Evolutionary conservation across 306 rosid species (phyloP).

Genomic region (Prunus fruticosa): DNA sequence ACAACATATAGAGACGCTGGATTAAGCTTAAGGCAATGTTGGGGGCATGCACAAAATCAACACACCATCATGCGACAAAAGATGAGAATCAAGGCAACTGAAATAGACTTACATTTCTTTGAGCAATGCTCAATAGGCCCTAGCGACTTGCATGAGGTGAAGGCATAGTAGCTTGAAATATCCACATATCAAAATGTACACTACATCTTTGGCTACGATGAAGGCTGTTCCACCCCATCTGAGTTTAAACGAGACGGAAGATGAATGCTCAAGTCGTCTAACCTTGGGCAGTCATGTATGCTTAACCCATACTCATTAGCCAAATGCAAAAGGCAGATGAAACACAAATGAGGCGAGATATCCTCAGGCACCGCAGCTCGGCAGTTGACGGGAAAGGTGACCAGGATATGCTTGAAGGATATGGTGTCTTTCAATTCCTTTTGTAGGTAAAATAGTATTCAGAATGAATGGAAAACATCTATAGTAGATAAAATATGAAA

Average conservation of each 20-base stretch:
- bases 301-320: conserved; percentile 25
- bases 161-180: neutral
- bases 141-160: neutral
- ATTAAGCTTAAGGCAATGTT: conserved; percentile 11
- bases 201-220: conserved; percentile 4
- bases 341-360: conserved; percentile 34
- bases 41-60: neutral
- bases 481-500: neutral
- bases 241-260: conserved; percentile 12
- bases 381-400: conserved; percentile 22
- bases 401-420: conserved; percentile 20
- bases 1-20: neutral
- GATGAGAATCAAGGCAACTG: neutral
- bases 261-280: conserved; percentile 28
- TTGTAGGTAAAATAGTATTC: neutral
- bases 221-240: conserved; percentile 3
- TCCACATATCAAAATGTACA: conserved; percentile 1
- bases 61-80: neutral
- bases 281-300: conserved; percentile 18
- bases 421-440: conserved; percentile 10
- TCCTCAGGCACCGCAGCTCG: conserved; percentile 17
- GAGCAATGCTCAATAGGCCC: neutral
- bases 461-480: neutral
- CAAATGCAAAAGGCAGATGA: conserved; percentile 32
- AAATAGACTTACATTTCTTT: neutral